These are phyloP conservation scores for Verbena officinalis DNA, from an alignment of 257 asterid species.

Conservation along the genomic window DNA sequence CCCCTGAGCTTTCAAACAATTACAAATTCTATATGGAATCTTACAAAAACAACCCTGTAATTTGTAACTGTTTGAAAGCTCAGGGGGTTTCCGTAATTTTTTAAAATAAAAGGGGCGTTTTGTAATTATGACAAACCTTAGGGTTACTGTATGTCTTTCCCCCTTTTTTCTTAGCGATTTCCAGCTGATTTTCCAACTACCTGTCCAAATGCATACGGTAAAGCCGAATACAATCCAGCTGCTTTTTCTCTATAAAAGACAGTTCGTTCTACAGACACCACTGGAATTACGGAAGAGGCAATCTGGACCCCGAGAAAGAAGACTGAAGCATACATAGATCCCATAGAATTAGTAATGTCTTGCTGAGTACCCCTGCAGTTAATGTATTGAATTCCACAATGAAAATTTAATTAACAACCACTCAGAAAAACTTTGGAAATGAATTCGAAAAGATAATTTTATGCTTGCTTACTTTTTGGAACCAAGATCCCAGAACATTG, in stretches of 20 bases:
- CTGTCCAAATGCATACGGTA: conserved; percentile 58
- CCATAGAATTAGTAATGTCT: conserved; percentile 41
- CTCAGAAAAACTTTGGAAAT: background rate
- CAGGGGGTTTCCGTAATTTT: no score
- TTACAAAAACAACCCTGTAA: no score
- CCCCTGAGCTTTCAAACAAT: no score
- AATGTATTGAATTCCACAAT: background rate
- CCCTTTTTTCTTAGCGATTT: no score
- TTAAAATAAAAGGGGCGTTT: no score
- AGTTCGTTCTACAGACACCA: conserved; percentile 41
- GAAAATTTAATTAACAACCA: background rate
- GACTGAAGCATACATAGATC: conserved; percentile 40
- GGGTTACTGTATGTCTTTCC: no score
- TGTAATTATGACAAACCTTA: no score
- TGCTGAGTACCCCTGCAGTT: conserved; percentile 26
- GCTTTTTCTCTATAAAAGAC: conserved; percentile 56
- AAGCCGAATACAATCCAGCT: conserved; percentile 56
- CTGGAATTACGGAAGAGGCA: conserved; percentile 41
- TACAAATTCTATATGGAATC: no score
- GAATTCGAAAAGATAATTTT: background rate
- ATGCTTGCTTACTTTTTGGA: conserved; percentile 27
- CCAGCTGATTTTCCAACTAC: conserved; percentile 21
- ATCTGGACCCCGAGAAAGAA: conserved; percentile 43
- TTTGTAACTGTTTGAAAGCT: no score
- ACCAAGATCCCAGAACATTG: conserved; percentile 49